These are phyloP conservation scores for Micromonas pusilla DNA, from an alignment of 139 green algal species.

Conservation along the genomic window DNA sequence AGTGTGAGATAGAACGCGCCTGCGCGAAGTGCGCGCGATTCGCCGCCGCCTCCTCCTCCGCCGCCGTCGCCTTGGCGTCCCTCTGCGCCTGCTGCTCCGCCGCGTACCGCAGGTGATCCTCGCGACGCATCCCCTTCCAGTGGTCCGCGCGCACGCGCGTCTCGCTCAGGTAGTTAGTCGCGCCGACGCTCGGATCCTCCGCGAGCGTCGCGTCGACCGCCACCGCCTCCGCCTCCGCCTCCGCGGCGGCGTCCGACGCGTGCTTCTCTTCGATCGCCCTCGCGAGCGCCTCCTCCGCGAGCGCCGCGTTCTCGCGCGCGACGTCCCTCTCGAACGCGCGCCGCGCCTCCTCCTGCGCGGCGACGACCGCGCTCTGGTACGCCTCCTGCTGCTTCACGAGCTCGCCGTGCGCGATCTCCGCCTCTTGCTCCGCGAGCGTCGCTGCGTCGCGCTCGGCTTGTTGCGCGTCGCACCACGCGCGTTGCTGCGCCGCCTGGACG, in stretches of 20 bases:
- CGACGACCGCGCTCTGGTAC: background rate
- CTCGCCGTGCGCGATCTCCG: background rate
- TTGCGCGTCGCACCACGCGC: conserved; percentile 60
- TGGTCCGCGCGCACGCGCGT: conserved; percentile 19
- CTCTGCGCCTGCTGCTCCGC: background rate
- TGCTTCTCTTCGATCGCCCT: conserved; percentile 36
- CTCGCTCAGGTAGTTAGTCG: background rate
- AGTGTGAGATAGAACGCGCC: too few relatives aligned
- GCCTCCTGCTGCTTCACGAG: conserved; percentile 1
- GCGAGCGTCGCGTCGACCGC: too few relatives aligned
- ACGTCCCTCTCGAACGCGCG: conserved; percentile 19
- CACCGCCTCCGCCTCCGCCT: conserved; percentile 22
- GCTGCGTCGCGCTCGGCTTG: conserved; percentile 41
- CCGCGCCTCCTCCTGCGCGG: background rate
- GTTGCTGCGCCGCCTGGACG: conserved; percentile 54
- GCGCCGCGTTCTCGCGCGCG: conserved; percentile 2
- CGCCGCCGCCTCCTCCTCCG: background rate
- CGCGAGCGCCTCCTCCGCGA: conserved; percentile 20
- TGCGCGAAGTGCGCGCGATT: background rate
- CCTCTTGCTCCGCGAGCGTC: background rate
- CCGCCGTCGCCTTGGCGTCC: background rate
- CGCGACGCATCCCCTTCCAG: conserved; percentile 29
- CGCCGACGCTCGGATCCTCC: too few relatives aligned
- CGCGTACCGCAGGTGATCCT: too few relatives aligned
- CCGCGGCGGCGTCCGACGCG: conserved; percentile 40